Percentiles rank a stretch among this genome's conserved stretches.
phyloP scores from a whole-genome alignment of 129 eudicot genomes.

The Erigeron canadensis region DNA sequence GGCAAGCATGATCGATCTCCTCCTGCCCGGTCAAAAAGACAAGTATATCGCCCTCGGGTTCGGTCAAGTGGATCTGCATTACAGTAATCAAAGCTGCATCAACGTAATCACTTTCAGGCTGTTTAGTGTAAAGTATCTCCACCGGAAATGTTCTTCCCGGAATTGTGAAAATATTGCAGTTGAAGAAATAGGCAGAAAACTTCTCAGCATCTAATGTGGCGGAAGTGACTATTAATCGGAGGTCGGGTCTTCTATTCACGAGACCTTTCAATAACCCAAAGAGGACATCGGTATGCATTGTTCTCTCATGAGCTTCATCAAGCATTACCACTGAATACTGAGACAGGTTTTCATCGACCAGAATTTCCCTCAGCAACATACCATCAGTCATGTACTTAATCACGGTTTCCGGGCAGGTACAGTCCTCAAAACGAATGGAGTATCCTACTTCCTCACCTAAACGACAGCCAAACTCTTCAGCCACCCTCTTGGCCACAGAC shows the following conservation, averaged over 20 bases:
- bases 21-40: constrained; percentile 94
- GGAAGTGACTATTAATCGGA: constrained; percentile 83
- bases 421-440: constrained; percentile 92
- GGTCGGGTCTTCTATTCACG: constrained; percentile 67
- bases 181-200: constrained; percentile 78
- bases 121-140: constrained; percentile 82
- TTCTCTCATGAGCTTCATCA: constrained; percentile 95
- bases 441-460: constrained; percentile 86
- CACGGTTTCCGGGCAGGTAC: constrained; percentile 90
- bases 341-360: constrained; percentile 65
- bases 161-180: constrained; percentile 84
- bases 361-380: constrained; percentile 75
- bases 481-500: constrained; percentile 84
- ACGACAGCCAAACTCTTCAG: constrained; percentile 76
- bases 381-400: constrained; percentile 97
- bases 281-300: constrained; percentile 87
- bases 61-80: constrained; percentile 87
- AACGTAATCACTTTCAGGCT: constrained; percentile 83
- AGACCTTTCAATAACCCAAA: constrained; percentile 77
- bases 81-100: constrained; percentile 93
- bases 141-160: constrained; percentile 96
- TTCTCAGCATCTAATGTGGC: constrained; percentile 92
- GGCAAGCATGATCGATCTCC: constrained; percentile 89
- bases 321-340: constrained; percentile 88
- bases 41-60: constrained; percentile 91